phyloP scores from a whole-genome alignment of 2,329 filamentous ascomycete genomes.

The Nakataea oryzae region DNA sequence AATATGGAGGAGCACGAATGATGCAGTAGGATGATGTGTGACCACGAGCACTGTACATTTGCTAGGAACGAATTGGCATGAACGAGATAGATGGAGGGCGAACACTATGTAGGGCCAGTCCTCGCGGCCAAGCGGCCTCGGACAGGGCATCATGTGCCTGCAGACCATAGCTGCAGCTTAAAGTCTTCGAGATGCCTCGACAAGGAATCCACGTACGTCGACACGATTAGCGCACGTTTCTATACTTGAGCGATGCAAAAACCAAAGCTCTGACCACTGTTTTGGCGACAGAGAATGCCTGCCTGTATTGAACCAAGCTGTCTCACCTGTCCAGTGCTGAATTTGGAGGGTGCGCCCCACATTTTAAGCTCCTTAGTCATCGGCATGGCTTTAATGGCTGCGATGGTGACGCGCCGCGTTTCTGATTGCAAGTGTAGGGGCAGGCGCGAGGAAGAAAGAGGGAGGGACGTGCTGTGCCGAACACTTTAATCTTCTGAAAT shows the following conservation, averaged over 20 bases:
- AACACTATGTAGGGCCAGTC: too few relatives aligned
- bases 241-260: too few relatives aligned
- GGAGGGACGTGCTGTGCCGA: not conserved
- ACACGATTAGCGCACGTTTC: too few relatives aligned
- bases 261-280: too few relatives aligned
- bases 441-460: not conserved
- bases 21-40: not conserved
- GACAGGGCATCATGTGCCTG: not conserved
- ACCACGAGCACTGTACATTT: not conserved
- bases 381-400: not conserved
- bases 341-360: not conserved
- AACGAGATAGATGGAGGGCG: not conserved
- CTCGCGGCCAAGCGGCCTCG: too few relatives aligned
- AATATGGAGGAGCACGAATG: not conserved
- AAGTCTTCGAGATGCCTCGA: too few relatives aligned
- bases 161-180: too few relatives aligned
- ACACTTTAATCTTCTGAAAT: not conserved
- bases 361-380: not conserved
- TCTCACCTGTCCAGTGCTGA: too few relatives aligned
- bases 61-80: not conserved
- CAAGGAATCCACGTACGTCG: too few relatives aligned
- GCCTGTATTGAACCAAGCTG: too few relatives aligned
- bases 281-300: too few relatives aligned
- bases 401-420: not conserved
- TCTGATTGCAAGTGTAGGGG: not conserved